phyloP scores from a whole-genome alignment of 176 grass and related monocot genomes.

The Musa itinerans region DNA sequence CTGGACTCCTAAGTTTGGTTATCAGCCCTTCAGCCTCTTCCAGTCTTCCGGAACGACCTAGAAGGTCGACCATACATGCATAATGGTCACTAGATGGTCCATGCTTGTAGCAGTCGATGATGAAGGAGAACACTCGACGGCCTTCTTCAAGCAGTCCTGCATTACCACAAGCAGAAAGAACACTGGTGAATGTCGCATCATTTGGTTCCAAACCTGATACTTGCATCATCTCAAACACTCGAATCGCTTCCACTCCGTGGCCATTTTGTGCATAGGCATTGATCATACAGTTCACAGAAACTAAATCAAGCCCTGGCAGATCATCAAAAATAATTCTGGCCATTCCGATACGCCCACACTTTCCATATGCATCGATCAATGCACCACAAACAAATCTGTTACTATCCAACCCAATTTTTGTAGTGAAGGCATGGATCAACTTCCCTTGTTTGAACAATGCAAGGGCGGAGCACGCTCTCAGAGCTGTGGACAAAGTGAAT shows the following conservation, averaged over 20 bases:
- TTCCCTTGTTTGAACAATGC: constrained; percentile 21
- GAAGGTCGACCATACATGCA: constrained; percentile 23
- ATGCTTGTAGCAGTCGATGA: neutral
- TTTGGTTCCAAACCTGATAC: constrained; percentile 17
- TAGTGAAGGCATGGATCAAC: constrained; percentile 17
- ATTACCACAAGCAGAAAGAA: constrained; percentile 24
- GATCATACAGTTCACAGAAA: constrained; percentile 24
- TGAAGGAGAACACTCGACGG: constrained; percentile 9
- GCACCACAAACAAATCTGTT: constrained; percentile 8
- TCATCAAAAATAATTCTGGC: constrained; percentile 16
- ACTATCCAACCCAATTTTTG: constrained; percentile 14
- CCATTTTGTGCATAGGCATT: constrained; percentile 28
- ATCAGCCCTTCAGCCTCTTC: constrained; percentile 17
- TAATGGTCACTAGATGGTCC: constrained; percentile 26
- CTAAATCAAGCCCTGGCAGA: constrained; percentile 19
- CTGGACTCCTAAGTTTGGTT: neutral
- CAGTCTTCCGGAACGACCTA: constrained; percentile 13
- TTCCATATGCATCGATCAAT: constrained; percentile 20
- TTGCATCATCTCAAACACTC: constrained; percentile 11
- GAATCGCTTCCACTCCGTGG: constrained; percentile 9
- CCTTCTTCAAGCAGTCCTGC: constrained; percentile 22
- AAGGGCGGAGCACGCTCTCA: constrained; percentile 17
- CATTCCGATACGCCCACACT: constrained; percentile 20
- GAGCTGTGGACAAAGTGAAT: constrained; percentile 27
- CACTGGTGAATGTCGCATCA: constrained; percentile 4